phyloP scores from a whole-genome alignment of 805 yeast genomes.

The Metschnikowia vanudenii region DNA sequence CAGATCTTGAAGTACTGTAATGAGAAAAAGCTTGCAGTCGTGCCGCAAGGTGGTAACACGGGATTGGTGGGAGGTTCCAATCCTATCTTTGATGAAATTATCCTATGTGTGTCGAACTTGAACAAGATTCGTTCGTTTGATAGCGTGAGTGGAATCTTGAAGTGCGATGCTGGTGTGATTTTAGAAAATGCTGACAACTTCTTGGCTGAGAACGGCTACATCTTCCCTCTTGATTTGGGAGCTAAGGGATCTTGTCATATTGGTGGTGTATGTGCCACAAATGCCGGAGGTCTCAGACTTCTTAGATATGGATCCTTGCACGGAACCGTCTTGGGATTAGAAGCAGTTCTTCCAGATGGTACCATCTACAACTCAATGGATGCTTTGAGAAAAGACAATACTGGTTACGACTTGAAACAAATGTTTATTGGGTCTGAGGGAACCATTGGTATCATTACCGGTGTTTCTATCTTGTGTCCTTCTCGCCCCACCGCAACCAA shows the following conservation, averaged over 20 bases:
- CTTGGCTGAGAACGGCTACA: slow-evolving; percentile 77
- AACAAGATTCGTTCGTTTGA: slow-evolving; percentile 84
- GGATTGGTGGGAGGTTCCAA: slow-evolving; percentile 94
- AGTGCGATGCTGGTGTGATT: slow-evolving; percentile 88
- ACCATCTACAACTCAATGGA: slow-evolving; percentile 75
- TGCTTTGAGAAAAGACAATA: slow-evolving; percentile 88
- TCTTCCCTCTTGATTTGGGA: slow-evolving; percentile 91
- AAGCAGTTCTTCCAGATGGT: slow-evolving; percentile 91
- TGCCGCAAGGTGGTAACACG: slow-evolving; percentile 97
- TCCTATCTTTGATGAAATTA: slow-evolving; percentile 88
- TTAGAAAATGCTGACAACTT: slow-evolving; percentile 80
- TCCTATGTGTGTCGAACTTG: slow-evolving; percentile 65
- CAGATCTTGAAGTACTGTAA: slow-evolving; percentile 78
- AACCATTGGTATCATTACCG: slow-evolving; percentile 86
- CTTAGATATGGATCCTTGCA: slow-evolving; percentile 89
- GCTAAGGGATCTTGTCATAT: slow-evolving; percentile 97
- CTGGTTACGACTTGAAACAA: slow-evolving; percentile 93
- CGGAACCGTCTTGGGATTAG: slow-evolving; percentile 87
- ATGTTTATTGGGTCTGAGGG: slow-evolving; percentile 94
- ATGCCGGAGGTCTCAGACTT: slow-evolving; percentile 92
- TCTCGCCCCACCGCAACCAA: slow-evolving; percentile 82
- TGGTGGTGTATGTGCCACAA: slow-evolving; percentile 93
- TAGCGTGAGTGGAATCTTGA: slow-evolving; percentile 75
- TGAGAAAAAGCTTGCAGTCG: slow-evolving; percentile 73
- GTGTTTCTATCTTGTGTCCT: slow-evolving; percentile 86